Evolutionary conservation across 306 rosid species (phyloP), one percentile per base, ranked within the genome.

Genomic region (Quercus ilex): DNA sequence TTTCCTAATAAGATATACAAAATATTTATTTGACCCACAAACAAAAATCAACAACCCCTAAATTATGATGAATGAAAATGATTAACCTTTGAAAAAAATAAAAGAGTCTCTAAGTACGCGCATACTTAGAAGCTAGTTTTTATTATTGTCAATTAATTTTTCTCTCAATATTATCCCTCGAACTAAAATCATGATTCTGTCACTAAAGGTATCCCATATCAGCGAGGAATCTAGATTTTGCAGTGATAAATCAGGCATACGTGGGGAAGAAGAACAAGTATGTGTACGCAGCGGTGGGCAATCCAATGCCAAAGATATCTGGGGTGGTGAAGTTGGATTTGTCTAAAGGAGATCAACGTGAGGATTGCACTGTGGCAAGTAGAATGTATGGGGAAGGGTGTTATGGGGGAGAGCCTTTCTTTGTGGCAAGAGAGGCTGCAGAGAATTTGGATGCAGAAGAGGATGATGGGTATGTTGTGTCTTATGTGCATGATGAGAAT

Each of bases 291-390:
- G 99, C 87, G 0, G 49, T 92, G 0, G 97, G 99, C 2, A 90
- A 95, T 68, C 99, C 99, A 0, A 91, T 92, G 97, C 99, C 98
- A 18, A 95, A 91, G 80, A 84, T 95, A 11, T 30, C 97, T 0
- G 99, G 99, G n/a, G 89, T 93, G 55, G 99, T 89, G 38, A 95
- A 95, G 81, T 82, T 95, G 0, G 99, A 95, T 60, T 83, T 95
- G 68, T 82, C 86, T 11, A 86, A 63, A 0, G 83, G 64, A 30
- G 84, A 87, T 8, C 46, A 7, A 71, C 76, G 86, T 2, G 19
- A 77, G n/a, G 93, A 92, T 57, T 85, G 89, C 15, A 89, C 85
- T 26, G 89, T 90, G 25, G 97, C 86, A 0, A 74, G 88, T 55
- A 82, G 94, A 74, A 88, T 95, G 87, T 95, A 4, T 15, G 98